Conservation (phyloP, 306 rosid species). For the Trifolium fragiferum region DNA sequence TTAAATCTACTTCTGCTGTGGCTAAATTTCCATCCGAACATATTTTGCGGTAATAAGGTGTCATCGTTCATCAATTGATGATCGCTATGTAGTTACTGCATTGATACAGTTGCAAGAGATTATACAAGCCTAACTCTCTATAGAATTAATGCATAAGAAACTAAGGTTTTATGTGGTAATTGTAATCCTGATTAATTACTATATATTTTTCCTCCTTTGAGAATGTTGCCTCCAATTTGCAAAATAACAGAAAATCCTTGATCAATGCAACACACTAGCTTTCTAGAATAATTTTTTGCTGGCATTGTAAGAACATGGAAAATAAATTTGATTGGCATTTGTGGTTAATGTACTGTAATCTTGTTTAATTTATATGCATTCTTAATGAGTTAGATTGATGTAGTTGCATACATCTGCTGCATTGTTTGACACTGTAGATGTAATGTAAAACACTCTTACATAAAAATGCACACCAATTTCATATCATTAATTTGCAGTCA, state of each 20-base stretch:
- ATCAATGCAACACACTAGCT: neutral
- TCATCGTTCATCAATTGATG: slow-evolving; percentile 9
- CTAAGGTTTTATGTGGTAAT: no score
- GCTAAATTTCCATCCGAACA: neutral
- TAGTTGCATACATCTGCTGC: no score
- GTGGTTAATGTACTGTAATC: neutral
- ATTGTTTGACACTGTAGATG: no score
- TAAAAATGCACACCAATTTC: no score
- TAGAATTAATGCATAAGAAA: no score
- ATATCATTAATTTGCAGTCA: no score
- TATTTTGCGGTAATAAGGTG: neutral
- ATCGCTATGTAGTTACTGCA: neutral
- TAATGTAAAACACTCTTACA: no score
- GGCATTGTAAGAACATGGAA: neutral
- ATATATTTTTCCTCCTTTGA: no score
- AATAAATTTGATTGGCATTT: neutral
- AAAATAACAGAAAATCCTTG: neutral
- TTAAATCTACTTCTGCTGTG: neutral
- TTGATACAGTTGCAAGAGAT: neutral
- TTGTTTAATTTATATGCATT: neutral
- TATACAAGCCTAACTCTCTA: neutral
- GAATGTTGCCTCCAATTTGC: no score
- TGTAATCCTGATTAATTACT: no score
- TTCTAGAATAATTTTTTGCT: neutral
- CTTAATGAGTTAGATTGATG: no score